Evolutionary conservation across 129 eudicot genomes (phyloP).

Genomic region (Pseudognaphalium luteoalbum): DNA sequence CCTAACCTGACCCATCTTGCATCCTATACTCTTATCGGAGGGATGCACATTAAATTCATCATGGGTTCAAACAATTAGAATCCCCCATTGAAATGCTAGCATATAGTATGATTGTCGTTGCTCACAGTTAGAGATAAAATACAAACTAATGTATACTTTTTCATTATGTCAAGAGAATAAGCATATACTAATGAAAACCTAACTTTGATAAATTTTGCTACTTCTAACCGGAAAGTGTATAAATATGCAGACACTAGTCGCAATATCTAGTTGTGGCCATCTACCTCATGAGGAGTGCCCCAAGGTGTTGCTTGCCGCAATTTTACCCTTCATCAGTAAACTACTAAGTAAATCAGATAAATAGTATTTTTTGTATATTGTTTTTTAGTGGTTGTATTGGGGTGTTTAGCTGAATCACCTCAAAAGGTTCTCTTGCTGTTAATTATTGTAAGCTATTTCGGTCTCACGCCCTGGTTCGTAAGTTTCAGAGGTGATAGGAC

Average conservation of each 20-base stretch:
- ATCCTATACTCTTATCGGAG: not conserved
- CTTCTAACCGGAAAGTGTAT: slow-evolving; percentile 16
- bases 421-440: slow-evolving; percentile 18
- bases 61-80: not conserved
- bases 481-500: slow-evolving; percentile 24
- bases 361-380: slow-evolving; percentile 19
- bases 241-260: slow-evolving; percentile 79
- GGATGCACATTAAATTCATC: not conserved
- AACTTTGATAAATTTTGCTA: not conserved
- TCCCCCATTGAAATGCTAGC: not conserved
- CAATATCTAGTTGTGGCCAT: slow-evolving; percentile 96
- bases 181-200: slow-evolving; percentile 1
- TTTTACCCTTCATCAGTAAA: slow-evolving; percentile 76
- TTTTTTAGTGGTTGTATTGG: slow-evolving; percentile 3
- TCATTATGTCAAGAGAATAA: not conserved
- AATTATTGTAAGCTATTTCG: slow-evolving; percentile 27
- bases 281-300: slow-evolving; percentile 99
- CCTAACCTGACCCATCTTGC: not conserved
- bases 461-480: slow-evolving; percentile 2
- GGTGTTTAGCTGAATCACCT: slow-evolving; percentile 9
- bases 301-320: slow-evolving; percentile 83
- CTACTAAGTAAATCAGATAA: slow-evolving; percentile 45
- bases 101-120: not conserved
- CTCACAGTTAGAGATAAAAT: not conserved
- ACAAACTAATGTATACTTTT: not conserved